phyloP scores from a whole-genome alignment of 805 yeast genomes.

The Metschnikowia santaceciliae region DNA sequence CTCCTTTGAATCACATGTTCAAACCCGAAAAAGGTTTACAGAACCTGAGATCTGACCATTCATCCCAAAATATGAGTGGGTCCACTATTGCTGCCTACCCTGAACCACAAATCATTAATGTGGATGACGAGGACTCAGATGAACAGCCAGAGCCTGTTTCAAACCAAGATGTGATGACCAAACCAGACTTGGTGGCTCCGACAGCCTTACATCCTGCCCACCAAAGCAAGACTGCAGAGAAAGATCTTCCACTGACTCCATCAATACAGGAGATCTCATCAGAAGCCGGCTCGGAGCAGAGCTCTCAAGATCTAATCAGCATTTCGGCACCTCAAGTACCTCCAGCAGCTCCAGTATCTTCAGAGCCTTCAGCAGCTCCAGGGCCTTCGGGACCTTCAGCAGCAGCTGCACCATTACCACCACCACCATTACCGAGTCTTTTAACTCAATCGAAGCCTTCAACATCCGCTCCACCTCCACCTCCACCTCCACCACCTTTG shows the following conservation, averaged over 20 bases:
- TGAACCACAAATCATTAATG: background rate
- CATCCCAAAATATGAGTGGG: conserved; percentile 3
- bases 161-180: background rate
- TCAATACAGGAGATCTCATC: background rate
- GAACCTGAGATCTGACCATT: background rate
- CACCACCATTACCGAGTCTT: conserved; percentile 13
- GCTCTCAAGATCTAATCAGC: background rate
- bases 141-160: background rate
- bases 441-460: background rate
- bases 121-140: background rate
- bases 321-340: conserved; percentile 1
- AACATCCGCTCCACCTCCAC: background rate
- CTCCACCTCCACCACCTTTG: conserved; percentile 15
- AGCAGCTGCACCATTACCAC: conserved; percentile 8
- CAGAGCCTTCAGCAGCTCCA: conserved; percentile 9
- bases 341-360: conserved; percentile 8
- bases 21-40: background rate
- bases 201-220: background rate
- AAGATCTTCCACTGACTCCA: background rate
- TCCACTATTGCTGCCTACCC: conserved; percentile 3
- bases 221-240: background rate
- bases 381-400: conserved; percentile 7
- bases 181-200: background rate
- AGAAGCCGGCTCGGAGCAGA: background rate
- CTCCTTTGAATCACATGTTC: conserved; percentile 1